Evolutionary conservation across 257 asterid genomes (phyloP).

Genomic region (Plectranthus barbatus): DNA sequence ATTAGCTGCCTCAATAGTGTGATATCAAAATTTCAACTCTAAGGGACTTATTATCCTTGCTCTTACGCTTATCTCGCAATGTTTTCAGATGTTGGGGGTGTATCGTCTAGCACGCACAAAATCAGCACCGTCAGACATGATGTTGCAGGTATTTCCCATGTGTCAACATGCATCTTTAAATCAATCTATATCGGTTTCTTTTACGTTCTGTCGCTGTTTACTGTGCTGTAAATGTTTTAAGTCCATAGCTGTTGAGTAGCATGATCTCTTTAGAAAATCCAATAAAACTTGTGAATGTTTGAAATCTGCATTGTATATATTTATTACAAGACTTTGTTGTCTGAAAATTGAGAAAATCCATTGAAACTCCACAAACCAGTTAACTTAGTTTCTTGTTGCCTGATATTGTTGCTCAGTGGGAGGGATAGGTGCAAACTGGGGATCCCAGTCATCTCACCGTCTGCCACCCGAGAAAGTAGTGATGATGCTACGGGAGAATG

Average conservation of each 20-base stretch:
- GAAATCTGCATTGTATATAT: no score
- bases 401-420: slow-evolving; percentile 24
- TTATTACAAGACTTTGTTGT: no score
- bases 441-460: slow-evolving; percentile 60
- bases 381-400: slow-evolving; percentile 1
- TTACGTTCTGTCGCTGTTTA: not conserved
- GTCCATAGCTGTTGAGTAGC: not conserved
- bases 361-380: not conserved
- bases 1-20: not conserved
- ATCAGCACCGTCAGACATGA: slow-evolving; percentile 16
- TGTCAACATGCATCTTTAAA: not conserved
- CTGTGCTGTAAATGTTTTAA: not conserved
- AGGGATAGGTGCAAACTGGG: slow-evolving; percentile 91
- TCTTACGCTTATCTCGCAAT: not conserved
- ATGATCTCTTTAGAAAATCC: not conserved
- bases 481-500: slow-evolving; percentile 66
- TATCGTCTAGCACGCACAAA: slow-evolving; percentile 16
- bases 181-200: not conserved
- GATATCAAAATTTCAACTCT: not conserved
- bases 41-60: not conserved
- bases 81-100: slow-evolving; percentile 16
- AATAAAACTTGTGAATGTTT: not conserved
- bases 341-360: not conserved
- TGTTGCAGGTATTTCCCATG: slow-evolving; percentile 27
- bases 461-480: slow-evolving; percentile 64